A percentile compares a stretch with the other conserved stretches of the same genome.
phyloP scores from a whole-genome alignment of 176 grass and related monocot species.

The Aegilops speltoides region DNA sequence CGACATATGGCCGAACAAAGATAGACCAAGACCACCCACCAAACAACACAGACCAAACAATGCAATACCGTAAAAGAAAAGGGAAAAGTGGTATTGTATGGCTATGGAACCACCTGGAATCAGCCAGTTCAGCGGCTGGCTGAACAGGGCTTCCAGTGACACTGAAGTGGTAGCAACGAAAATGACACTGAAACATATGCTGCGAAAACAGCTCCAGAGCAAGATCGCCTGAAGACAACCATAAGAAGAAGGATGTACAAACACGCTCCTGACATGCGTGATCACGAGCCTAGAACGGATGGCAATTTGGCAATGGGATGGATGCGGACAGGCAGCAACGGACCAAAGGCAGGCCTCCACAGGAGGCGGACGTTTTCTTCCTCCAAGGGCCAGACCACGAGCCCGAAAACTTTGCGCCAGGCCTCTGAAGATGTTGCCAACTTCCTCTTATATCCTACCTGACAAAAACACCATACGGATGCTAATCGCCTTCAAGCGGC shows the following conservation, averaged over 20 bases:
- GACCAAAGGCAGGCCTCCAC: constrained; percentile 16
- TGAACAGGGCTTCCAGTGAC: not conserved
- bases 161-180: not conserved
- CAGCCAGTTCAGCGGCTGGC: not conserved
- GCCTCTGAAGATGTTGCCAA: constrained; percentile 33
- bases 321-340: constrained; percentile 24
- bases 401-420: constrained; percentile 1
- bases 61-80: not conserved
- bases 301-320: not conserved
- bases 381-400: not conserved
- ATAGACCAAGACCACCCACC: not conserved
- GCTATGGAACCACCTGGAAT: not conserved
- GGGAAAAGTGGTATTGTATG: no score
- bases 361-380: not conserved
- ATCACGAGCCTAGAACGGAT: not conserved
- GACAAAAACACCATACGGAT: not conserved
- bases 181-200: not conserved
- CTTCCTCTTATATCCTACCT: constrained; percentile 16
- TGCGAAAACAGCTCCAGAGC: not conserved
- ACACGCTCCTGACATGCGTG: not conserved
- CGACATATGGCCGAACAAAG: not conserved
- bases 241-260: not conserved
- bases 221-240: not conserved
- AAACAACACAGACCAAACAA: not conserved
- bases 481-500: not conserved